Evolutionary conservation across 2,329 filamentous ascomycete species (phyloP).

Genomic region (Ophiostoma australiae): DNA sequence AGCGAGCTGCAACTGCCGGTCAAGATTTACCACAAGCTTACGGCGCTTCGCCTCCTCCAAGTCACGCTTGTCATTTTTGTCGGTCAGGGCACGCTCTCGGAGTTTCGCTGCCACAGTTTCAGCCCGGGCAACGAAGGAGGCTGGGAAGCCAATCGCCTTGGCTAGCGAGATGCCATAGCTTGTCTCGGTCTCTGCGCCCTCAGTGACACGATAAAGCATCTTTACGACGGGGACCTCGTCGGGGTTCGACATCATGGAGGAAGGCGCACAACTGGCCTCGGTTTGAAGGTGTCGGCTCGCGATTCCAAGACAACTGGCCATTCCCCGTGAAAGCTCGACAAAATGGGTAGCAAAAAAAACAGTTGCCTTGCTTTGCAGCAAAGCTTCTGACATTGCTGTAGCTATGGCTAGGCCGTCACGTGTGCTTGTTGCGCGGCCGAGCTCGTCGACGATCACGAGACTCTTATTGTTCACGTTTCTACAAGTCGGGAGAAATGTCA

Average conservation of each 20-base stretch:
- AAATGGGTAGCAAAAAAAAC: slow-evolving; percentile 97
- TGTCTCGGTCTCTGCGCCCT: slow-evolving; percentile 63
- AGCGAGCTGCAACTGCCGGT: slow-evolving; percentile 48
- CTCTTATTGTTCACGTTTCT: slow-evolving; percentile 72
- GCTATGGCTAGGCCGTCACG: slow-evolving; percentile 86
- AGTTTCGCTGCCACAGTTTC: slow-evolving; percentile 61
- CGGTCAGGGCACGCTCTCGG: slow-evolving; percentile 52
- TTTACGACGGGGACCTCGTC: slow-evolving; percentile 59
- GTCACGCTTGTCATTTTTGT: slow-evolving; percentile 32
- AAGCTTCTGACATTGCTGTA: slow-evolving; percentile 79
- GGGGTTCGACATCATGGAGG: slow-evolving; percentile 23
- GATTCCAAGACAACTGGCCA: slow-evolving; percentile 71
- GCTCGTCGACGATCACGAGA: slow-evolving; percentile 82
- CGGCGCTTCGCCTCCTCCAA: slow-evolving; percentile 47
- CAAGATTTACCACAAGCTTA: slow-evolving; percentile 69
- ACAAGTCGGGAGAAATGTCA: not conserved
- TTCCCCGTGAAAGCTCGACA: slow-evolving; percentile 69
- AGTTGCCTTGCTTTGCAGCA: slow-evolving; percentile 71
- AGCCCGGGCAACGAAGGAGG: slow-evolving; percentile 61
- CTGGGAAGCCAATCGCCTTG: slow-evolving; percentile 66
- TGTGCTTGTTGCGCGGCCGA: slow-evolving; percentile 85
- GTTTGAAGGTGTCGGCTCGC: slow-evolving; percentile 77
- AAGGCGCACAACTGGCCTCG: slow-evolving; percentile 43
- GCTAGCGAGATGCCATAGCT: slow-evolving; percentile 85
- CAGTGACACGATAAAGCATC: slow-evolving; percentile 80